These are phyloP conservation scores for Chlorencoelia australis DNA, from an alignment of 2,329 filamentous ascomycete species.

Conservation along the genomic window DNA sequence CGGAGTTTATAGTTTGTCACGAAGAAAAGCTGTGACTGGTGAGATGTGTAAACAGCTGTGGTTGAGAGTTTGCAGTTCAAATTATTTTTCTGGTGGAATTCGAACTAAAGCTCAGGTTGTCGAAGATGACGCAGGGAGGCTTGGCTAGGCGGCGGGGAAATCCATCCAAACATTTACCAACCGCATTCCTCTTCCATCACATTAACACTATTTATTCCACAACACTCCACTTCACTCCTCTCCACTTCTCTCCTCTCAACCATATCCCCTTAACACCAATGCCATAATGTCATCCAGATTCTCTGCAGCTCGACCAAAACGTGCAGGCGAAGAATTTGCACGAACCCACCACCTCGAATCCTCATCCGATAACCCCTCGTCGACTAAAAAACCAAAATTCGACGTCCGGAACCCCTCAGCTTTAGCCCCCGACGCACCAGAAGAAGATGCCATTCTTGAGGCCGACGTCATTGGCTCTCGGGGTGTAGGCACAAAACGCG, in stretches of 20 bases:
- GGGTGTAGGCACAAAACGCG: constrained; percentile 69
- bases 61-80: background rate
- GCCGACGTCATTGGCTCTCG: constrained; percentile 82
- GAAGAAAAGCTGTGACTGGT: too few relatives aligned
- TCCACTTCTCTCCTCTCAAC: constrained; percentile 1
- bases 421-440: constrained; percentile 70
- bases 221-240: too few relatives aligned
- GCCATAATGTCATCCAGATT: constrained; percentile 46
- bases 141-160: constrained; percentile 2
- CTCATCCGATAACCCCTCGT: constrained; percentile 33
- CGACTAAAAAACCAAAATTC: constrained; percentile 83
- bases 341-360: constrained; percentile 59
- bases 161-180: too few relatives aligned
- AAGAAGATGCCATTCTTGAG: constrained; percentile 69
- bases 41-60: too few relatives aligned
- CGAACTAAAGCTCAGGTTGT: too few relatives aligned
- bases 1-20: too few relatives aligned
- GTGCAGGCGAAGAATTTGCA: constrained; percentile 71
- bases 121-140: constrained; percentile 8
- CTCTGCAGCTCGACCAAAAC: constrained; percentile 67
- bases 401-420: constrained; percentile 91
- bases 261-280: too few relatives aligned
- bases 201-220: too few relatives aligned
- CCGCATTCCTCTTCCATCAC: too few relatives aligned
- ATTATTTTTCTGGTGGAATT: background rate